A percentile compares a stretch with the other conserved stretches of the same genome.
phyloP scores from a whole-genome alignment of 2,329 filamentous ascomycete species.

The Coccinonectria pachysandricola region DNA sequence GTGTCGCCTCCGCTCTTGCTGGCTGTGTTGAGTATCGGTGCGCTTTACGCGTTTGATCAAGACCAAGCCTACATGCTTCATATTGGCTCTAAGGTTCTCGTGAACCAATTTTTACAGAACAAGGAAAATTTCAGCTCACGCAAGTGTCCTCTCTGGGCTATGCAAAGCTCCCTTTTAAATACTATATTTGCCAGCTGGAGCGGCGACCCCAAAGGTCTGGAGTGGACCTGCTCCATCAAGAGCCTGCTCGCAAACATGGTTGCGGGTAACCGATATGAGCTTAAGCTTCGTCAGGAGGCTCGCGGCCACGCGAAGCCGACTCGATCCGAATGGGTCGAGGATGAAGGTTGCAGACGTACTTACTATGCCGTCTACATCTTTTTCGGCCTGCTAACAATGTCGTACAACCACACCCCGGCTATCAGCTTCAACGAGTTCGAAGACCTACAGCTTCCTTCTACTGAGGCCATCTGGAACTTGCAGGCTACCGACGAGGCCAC shows the following conservation, averaged over 20 bases:
- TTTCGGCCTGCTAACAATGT: slow-evolving; percentile 88
- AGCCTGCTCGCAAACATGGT: slow-evolving; percentile 98
- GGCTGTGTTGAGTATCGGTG: slow-evolving; percentile 87
- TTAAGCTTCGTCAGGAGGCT: slow-evolving; percentile 85
- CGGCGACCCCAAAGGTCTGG: slow-evolving; percentile 89
- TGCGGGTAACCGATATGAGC: slow-evolving; percentile 88
- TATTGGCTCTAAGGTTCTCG: slow-evolving; percentile 92
- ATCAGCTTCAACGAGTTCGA: slow-evolving; percentile 99
- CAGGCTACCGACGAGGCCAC: slow-evolving; percentile 64
- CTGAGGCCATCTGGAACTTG: slow-evolving; percentile 89
- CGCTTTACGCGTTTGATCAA: slow-evolving; percentile 92
- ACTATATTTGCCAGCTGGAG: slow-evolving; percentile 99
- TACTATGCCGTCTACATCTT: slow-evolving; percentile 99
- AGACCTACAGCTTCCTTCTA: slow-evolving; percentile 81
- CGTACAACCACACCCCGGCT: slow-evolving; percentile 95
- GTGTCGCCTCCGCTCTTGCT: slow-evolving; percentile 76
- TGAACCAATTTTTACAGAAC: slow-evolving; percentile 94
- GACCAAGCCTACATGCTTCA: slow-evolving; percentile 96
- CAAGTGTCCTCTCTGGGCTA: slow-evolving; percentile 95
- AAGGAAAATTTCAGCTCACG: slow-evolving; percentile 98
- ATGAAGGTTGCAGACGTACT: slow-evolving; percentile 90
- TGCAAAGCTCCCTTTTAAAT: slow-evolving; percentile 93
- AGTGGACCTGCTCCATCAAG: slow-evolving; percentile 99
- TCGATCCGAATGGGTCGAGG: slow-evolving; percentile 88
- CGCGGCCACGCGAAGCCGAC: slow-evolving; percentile 66